Percentiles rank a stretch among this genome's conserved stretches.
These are phyloP conservation scores for Cyberlindnera saturnus DNA, from an alignment of 805 yeast genomes.

Conservation along the genomic window DNA sequence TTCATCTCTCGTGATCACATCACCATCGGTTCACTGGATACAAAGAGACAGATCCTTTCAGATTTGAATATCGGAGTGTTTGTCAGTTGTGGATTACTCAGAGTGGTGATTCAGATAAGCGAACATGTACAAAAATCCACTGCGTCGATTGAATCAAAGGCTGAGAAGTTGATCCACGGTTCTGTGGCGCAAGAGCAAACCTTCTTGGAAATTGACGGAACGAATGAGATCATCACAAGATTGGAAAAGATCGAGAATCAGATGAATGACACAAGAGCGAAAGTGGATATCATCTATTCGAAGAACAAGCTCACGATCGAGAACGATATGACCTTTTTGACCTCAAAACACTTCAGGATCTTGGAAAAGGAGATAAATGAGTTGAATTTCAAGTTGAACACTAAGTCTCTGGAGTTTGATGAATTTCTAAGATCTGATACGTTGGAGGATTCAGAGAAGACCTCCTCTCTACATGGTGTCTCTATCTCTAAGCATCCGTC, in stretches of 20 bases:
- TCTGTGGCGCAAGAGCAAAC: background rate
- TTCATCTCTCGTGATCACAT: conserved; percentile 26
- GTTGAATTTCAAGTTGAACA: conserved; percentile 5
- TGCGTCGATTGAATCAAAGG: conserved; percentile 10
- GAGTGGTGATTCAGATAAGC: conserved; percentile 20
- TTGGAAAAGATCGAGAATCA: conserved; percentile 2
- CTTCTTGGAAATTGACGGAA: background rate
- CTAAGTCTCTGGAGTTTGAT: conserved; percentile 5
- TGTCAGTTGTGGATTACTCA: conserved; percentile 28
- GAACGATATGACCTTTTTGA: conserved; percentile 5
- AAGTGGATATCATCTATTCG: conserved; percentile 11
- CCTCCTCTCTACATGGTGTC: conserved; percentile 5
- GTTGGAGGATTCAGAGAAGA: background rate
- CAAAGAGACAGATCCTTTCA: conserved; percentile 26
- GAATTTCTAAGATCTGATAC: background rate
- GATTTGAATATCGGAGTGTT: conserved; percentile 33
- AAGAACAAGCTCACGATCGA: conserved; percentile 13
- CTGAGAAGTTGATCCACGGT: conserved; percentile 10
- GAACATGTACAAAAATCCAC: conserved; percentile 16
- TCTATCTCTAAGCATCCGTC: conserved; percentile 6
- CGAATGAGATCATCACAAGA: background rate
- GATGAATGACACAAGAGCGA: conserved; percentile 1
- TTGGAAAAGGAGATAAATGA: conserved; percentile 17
- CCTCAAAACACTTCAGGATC: conserved; percentile 16
- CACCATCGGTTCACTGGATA: conserved; percentile 18